Conservation (phyloP, 768 basidiomycete species). For the Boletus rubescentipes region DNA sequence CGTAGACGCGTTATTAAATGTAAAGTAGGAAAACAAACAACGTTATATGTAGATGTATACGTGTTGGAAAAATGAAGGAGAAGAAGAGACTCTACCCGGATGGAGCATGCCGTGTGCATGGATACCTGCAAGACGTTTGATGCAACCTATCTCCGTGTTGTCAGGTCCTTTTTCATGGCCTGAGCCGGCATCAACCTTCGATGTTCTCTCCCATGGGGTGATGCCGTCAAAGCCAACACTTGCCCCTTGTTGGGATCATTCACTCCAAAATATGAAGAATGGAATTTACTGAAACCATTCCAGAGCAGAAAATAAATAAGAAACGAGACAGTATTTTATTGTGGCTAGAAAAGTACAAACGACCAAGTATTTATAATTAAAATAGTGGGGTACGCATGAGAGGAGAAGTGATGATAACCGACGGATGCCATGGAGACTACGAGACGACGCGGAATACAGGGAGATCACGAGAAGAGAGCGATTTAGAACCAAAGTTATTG, state of each 20-base stretch:
- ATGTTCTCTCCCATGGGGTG: neutral
- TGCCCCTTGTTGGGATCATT: too few relatives aligned
- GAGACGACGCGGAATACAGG: neutral
- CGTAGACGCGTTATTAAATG: neutral
- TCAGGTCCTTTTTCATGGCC: too few relatives aligned
- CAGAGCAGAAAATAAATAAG: neutral
- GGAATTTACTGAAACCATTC: too few relatives aligned
- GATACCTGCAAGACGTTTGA: neutral
- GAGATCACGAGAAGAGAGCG: neutral
- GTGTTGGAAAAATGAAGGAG: neutral
- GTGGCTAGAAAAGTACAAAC: slow-evolving; percentile 16
- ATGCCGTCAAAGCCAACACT: neutral
- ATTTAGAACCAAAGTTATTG: neutral
- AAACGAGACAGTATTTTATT: neutral
- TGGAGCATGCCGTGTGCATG: neutral
- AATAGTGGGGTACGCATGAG: neutral
- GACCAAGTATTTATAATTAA: neutral
- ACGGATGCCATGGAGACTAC: slow-evolving; percentile 19
- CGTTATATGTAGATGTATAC: neutral
- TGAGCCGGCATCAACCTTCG: neutral
- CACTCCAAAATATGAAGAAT: too few relatives aligned
- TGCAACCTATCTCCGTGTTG: slow-evolving; percentile 1
- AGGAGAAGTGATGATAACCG: slow-evolving; percentile 2
- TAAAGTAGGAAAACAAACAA: neutral
- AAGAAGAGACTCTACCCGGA: too few relatives aligned